Conservation (phyloP, 2,329 filamentous ascomycete species). For the Aspergillus calidoustus region DNA sequence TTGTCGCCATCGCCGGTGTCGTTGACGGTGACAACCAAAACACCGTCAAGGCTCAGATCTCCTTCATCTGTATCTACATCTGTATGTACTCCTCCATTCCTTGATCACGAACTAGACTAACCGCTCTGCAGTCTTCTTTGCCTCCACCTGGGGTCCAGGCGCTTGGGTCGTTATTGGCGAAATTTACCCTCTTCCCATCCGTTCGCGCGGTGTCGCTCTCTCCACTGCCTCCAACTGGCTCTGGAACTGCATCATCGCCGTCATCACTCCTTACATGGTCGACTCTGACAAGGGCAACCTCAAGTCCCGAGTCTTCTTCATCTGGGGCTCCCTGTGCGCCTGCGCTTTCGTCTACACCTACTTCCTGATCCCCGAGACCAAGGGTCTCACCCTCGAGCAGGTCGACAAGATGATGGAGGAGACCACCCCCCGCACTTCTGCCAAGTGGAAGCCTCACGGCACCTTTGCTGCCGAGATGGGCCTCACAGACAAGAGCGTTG, state of each 20-base stretch:
- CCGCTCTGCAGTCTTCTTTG: conserved; percentile 68
- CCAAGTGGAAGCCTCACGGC: neutral
- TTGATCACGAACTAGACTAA: neutral
- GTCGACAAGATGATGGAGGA: conserved; percentile 89
- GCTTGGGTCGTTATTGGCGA: conserved; percentile 78
- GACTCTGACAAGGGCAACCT: conserved; percentile 58
- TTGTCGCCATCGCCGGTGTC: conserved; percentile 77
- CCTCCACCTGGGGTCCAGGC: conserved; percentile 81
- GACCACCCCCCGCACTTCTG: conserved; percentile 60
- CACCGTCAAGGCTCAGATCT: conserved; percentile 69
- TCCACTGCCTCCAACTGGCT: conserved; percentile 91
- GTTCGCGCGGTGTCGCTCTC: conserved; percentile 81
- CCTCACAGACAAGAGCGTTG: neutral
- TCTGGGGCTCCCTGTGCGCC: conserved; percentile 78
- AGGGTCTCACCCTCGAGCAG: conserved; percentile 77
- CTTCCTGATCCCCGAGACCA: conserved; percentile 75
- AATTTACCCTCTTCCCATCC: conserved; percentile 86
- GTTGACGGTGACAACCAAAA: conserved; percentile 55
- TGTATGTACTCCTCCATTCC: conserved; percentile 37
- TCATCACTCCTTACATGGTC: conserved; percentile 73
- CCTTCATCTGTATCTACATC: conserved; percentile 90
- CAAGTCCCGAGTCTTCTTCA: conserved; percentile 75
- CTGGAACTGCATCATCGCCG: conserved; percentile 76
- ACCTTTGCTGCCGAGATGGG: neutral
- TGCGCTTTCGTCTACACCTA: conserved; percentile 71